Evolutionary conservation across 306 rosid species (phyloP).

Genomic region (Cicer judaicum): DNA sequence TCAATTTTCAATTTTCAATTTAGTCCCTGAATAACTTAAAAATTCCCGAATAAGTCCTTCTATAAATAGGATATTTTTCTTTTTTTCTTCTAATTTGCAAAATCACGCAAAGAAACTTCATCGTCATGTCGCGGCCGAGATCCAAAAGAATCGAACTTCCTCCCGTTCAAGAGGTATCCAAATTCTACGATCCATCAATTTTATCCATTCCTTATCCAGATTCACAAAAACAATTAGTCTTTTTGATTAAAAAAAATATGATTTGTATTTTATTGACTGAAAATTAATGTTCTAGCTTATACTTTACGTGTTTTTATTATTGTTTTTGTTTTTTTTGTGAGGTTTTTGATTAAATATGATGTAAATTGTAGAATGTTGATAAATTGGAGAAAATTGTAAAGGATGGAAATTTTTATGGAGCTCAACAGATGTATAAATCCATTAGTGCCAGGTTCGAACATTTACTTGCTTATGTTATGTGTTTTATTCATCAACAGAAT

Average conservation of each 20-base stretch:
- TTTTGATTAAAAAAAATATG: neutral
- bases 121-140: constrained; percentile 74
- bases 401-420: constrained; percentile 85
- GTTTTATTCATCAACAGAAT: constrained; percentile 4
- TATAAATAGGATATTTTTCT: neutral
- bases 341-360: neutral
- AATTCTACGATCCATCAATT: neutral
- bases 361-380: constrained; percentile 71
- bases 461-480: neutral
- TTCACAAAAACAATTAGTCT: neutral
- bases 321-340: constrained; percentile 25
- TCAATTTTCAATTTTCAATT: constrained; percentile 31
- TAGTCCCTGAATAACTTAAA: constrained; percentile 33
- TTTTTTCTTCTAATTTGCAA: neutral
- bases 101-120: constrained; percentile 35
- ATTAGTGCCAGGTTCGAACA: constrained; percentile 73
- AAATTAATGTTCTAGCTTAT: constrained; percentile 1
- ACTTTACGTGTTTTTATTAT: constrained; percentile 1
- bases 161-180: constrained; percentile 73
- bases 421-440: constrained; percentile 97
- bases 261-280: neutral
- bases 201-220: constrained; percentile 6
- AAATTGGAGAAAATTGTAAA: constrained; percentile 76
- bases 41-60: neutral
- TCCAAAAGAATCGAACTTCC: constrained; percentile 67